Conservation (phyloP, 1,284 basidiomycete species). For the Microbotryum violaceum region DNA sequence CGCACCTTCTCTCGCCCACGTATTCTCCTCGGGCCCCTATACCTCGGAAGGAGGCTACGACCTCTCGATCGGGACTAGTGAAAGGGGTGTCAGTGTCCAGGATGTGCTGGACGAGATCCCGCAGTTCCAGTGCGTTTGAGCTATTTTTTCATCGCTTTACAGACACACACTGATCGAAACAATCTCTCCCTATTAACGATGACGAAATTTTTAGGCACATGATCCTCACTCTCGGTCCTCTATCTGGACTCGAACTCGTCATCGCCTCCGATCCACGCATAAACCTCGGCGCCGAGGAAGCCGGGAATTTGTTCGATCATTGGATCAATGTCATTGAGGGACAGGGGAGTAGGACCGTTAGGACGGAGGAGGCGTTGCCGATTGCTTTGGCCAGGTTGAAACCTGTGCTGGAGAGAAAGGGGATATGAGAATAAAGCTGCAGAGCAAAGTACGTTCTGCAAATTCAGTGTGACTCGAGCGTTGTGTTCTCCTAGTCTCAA, state of each 20-base stretch:
- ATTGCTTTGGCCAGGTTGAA: constrained; percentile 1
- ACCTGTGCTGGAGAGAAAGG: not conserved
- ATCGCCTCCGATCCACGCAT: constrained; percentile 36
- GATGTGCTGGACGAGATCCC: not conserved
- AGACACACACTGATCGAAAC: no score
- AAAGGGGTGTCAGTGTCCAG: constrained; percentile 34
- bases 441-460: no score
- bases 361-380: constrained; percentile 34
- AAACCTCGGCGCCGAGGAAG: constrained; percentile 33
- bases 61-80: constrained; percentile 38
- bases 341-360: constrained; percentile 38
- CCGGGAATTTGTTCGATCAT: constrained; percentile 37
- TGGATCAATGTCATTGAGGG: constrained; percentile 39
- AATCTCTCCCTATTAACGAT: no score
- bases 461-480: no score
- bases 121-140: constrained; percentile 5
- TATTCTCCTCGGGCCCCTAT: constrained; percentile 14
- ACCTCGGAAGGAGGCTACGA: constrained; percentile 35
- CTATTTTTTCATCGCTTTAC: no score
- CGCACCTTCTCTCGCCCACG: constrained; percentile 29
- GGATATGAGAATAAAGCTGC: not conserved
- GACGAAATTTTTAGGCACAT: constrained; percentile 25
- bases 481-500: no score
- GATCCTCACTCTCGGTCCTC: constrained; percentile 37
- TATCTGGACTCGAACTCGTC: constrained; percentile 36